Evolutionary conservation across 176 grass and related monocot genomes (phyloP).

Genomic region (Poa annua): DNA sequence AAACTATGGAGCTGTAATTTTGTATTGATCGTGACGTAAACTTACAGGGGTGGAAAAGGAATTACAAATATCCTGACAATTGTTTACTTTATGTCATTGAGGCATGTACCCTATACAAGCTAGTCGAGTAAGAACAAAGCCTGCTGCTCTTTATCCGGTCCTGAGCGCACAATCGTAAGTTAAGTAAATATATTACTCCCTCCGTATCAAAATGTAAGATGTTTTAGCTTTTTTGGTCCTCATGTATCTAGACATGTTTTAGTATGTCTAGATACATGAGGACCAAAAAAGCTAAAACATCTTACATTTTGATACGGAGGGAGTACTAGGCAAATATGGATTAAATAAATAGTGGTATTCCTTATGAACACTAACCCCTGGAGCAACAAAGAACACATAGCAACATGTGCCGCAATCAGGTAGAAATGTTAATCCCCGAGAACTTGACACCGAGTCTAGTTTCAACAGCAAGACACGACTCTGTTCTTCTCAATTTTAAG

Average conservation of each 20-base stretch:
- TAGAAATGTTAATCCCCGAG: background rate
- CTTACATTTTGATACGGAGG: too few relatives aligned
- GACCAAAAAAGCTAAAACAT: too few relatives aligned
- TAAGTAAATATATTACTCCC: background rate
- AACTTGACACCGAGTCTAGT: background rate
- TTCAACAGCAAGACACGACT: background rate
- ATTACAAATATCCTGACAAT: background rate
- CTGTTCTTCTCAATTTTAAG: background rate
- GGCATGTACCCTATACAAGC: background rate
- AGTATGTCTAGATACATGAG: too few relatives aligned
- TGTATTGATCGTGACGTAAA: background rate
- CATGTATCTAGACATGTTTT: too few relatives aligned
- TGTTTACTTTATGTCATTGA: background rate
- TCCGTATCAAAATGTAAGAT: too few relatives aligned
- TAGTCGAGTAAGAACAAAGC: slow-evolving; percentile 2
- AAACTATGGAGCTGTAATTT: background rate
- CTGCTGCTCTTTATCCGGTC: background rate
- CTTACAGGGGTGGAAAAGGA: background rate
- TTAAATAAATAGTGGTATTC: background rate
- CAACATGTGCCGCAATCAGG: background rate
- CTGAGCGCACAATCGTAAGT: background rate
- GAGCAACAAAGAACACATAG: slow-evolving; percentile 2
- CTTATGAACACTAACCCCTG: background rate
- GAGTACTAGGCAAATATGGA: background rate
- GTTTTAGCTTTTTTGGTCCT: too few relatives aligned